These are phyloP conservation scores for Petasospora rhodanensis DNA, from an alignment of 1,139 yeast genomes.

Conservation along the genomic window DNA sequence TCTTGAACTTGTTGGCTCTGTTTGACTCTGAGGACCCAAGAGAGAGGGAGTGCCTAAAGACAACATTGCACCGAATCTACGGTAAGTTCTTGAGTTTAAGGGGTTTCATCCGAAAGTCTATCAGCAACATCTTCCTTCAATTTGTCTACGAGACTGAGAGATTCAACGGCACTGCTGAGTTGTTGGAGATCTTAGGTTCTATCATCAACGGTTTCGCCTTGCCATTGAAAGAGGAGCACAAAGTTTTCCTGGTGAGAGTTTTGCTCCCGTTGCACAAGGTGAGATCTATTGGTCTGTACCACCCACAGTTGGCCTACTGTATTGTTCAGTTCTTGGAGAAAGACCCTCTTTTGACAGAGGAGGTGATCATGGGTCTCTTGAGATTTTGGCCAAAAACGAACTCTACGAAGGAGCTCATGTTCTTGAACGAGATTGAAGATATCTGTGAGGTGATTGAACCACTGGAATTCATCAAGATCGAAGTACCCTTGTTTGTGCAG, in stretches of 20 bases:
- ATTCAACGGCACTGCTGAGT: constrained; percentile 93
- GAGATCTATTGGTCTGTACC: constrained; percentile 80
- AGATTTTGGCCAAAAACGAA: constrained; percentile 97
- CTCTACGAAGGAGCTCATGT: constrained; percentile 94
- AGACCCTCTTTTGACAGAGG: constrained; percentile 88
- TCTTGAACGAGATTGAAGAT: constrained; percentile 92
- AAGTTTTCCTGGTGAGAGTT: constrained; percentile 82
- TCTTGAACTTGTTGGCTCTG: constrained; percentile 72
- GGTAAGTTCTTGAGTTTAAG: constrained; percentile 91
- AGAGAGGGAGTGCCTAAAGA: constrained; percentile 91
- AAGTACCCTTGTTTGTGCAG: constrained; percentile 91
- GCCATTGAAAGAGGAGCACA: constrained; percentile 96
- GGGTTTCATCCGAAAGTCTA: constrained; percentile 86
- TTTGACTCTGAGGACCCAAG: constrained; percentile 97
- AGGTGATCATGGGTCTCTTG: constrained; percentile 86
- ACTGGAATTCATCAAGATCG: constrained; percentile 82
- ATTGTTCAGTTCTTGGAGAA: constrained; percentile 94
- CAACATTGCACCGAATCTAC: constrained; percentile 91
- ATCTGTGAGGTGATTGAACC: constrained; percentile 97
- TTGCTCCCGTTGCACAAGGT: constrained; percentile 92
- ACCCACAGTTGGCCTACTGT: constrained; percentile 96
- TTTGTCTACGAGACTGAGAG: constrained; percentile 94
- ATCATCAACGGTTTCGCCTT: constrained; percentile 97
- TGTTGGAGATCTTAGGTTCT: constrained; percentile 90
- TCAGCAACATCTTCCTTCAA: constrained; percentile 87